phyloP scores from a whole-genome alignment of 1,284 basidiomycete genomes.

The Sporisorium graminicola region DNA sequence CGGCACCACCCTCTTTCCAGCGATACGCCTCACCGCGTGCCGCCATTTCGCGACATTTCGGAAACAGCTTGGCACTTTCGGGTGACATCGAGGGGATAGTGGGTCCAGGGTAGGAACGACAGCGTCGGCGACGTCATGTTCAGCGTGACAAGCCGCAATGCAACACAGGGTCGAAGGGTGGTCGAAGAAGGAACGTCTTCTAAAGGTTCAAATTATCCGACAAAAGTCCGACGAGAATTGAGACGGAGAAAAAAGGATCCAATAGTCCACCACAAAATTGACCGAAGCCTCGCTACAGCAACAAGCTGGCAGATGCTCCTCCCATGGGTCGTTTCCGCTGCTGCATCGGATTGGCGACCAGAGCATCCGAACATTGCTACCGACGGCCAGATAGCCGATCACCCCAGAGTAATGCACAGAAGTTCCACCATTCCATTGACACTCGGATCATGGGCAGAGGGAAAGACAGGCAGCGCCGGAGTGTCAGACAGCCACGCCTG shows the following conservation, averaged over 20 bases:
- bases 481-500: background rate
- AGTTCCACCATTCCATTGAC: constrained; percentile 43
- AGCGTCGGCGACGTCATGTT: background rate
- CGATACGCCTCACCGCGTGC: background rate
- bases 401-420: constrained; percentile 22
- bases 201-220: constrained; percentile 3
- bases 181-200: too few relatives aligned
- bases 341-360: background rate
- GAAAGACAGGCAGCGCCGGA: constrained; percentile 23
- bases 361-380: background rate
- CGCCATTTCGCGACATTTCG: too few relatives aligned
- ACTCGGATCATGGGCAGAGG: constrained; percentile 31
- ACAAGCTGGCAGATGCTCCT: background rate
- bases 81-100: background rate
- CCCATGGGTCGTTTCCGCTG: background rate
- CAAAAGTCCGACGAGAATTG: background rate
- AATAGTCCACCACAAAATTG: background rate
- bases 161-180: too few relatives aligned
- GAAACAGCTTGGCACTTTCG: background rate
- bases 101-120: background rate
- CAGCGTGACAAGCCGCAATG: too few relatives aligned
- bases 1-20: background rate
- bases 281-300: background rate
- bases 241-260: background rate
- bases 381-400: background rate